Evolutionary conservation across 2,329 filamentous ascomycete species (phyloP).

Genomic region (Leptographium lundbergii): DNA sequence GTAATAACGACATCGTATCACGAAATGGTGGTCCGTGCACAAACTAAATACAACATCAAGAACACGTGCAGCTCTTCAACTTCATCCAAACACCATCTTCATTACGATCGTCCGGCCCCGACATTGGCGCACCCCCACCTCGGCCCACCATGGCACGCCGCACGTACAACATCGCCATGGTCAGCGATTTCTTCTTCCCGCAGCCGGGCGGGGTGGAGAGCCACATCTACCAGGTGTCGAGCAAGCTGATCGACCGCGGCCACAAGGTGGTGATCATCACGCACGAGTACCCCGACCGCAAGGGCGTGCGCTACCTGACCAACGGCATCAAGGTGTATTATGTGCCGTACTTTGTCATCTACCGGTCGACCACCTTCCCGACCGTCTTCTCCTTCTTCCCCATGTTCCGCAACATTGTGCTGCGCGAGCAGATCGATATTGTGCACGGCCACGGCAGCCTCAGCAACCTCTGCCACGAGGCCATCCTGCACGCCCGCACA

Average conservation of each 20-base stretch:
- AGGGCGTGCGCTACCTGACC: constrained; percentile 85
- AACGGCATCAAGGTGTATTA: constrained; percentile 98
- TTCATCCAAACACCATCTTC: no score
- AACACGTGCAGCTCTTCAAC: no score
- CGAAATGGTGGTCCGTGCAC: no score
- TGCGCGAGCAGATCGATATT: constrained; percentile 90
- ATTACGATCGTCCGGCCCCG: not conserved
- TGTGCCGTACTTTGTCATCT: constrained; percentile 90
- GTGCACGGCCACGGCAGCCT: constrained; percentile 95
- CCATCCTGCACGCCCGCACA: constrained; percentile 83
- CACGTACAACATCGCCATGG: constrained; percentile 70
- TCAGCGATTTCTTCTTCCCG: constrained; percentile 98
- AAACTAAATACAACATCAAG: no score
- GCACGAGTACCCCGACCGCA: constrained; percentile 83
- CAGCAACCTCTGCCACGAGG: constrained; percentile 88
- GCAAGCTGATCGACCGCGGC: constrained; percentile 90
- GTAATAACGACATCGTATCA: no score
- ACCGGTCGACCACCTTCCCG: constrained; percentile 83
- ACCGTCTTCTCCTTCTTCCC: constrained; percentile 99
- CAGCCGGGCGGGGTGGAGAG: constrained; percentile 94
- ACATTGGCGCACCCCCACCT: not conserved
- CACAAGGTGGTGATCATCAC: constrained; percentile 98
- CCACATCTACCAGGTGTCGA: constrained; percentile 95
- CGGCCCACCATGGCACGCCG: constrained; percentile 33
- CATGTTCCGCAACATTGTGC: constrained; percentile 90